phyloP scores from a whole-genome alignment of 208 protist species.

The Leishmania tarentolae region DNA sequence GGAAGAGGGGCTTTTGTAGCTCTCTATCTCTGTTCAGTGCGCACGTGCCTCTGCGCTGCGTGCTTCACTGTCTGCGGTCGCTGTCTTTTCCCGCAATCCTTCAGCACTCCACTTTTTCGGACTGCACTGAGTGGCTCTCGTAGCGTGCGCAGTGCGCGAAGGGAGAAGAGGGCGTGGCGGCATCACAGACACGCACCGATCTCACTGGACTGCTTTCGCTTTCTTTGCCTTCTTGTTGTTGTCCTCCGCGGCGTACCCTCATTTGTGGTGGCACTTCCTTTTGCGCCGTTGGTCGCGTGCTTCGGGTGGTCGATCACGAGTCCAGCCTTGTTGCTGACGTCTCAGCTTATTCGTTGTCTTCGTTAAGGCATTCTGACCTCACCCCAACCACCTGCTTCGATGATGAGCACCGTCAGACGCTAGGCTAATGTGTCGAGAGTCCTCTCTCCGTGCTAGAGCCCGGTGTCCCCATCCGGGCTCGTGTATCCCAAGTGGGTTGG shows the following conservation, averaged over 20 bases:
- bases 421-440: not conserved
- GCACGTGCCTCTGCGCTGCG: not conserved
- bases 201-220: not conserved
- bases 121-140: not conserved
- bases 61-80: not conserved
- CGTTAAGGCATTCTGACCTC: not conserved
- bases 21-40: not conserved
- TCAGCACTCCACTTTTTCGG: not conserved
- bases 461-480: not conserved
- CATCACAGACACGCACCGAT: not conserved
- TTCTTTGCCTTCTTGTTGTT: not conserved
- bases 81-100: not conserved
- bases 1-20: not conserved
- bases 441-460: not conserved
- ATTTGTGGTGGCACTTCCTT: not conserved
- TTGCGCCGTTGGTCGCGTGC: not conserved
- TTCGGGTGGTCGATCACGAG: not conserved
- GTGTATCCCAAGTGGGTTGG: not conserved
- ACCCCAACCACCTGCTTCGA: not conserved
- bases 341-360: not conserved
- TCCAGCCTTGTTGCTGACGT: not conserved
- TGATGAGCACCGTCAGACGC: not conserved
- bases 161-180: not conserved
- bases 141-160: not conserved
- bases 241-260: not conserved